A percentile compares a stretch with the other conserved stretches of the same genome.
Evolutionary conservation across 2,329 filamentous ascomycete genomes (phyloP).

Genomic region (Alternaria longipes): DNA sequence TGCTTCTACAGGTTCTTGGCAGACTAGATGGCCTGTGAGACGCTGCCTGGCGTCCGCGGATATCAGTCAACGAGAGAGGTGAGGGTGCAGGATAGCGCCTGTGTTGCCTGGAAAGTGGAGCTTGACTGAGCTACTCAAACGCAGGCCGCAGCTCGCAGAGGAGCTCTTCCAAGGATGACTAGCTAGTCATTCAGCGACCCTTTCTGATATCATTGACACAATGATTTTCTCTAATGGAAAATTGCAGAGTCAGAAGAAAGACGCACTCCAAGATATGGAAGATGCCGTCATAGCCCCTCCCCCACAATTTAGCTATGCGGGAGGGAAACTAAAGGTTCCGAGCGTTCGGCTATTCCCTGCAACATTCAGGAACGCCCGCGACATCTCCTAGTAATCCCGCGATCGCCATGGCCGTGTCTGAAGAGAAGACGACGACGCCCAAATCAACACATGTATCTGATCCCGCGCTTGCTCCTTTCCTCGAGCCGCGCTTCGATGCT

Average conservation of each 20-base stretch:
- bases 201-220: not conserved
- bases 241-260: not conserved
- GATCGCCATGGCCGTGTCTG: constrained; percentile 39
- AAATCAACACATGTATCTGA: constrained; percentile 70
- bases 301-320: constrained; percentile 18
- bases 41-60: constrained; percentile 20
- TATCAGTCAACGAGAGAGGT: constrained; percentile 12
- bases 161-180: not conserved
- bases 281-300: constrained; percentile 28
- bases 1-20: constrained; percentile 20
- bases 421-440: constrained; percentile 24
- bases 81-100: constrained; percentile 18
- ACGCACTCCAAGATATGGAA: not conserved
- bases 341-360: constrained; percentile 21
- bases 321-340: constrained; percentile 22
- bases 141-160: constrained; percentile 11
- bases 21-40: constrained; percentile 15
- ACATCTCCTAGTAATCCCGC: constrained; percentile 20
- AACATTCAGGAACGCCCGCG: constrained; percentile 25
- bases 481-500: constrained; percentile 79
- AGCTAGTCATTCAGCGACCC: not conserved
- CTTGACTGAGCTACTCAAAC: constrained; percentile 14
- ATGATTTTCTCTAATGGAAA: too few species aligned
- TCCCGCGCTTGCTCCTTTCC: constrained; percentile 76
- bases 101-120: constrained; percentile 32